phyloP scores from a whole-genome alignment of 495 filamentous ascomycete genomes.

The Xylaria longipes region DNA sequence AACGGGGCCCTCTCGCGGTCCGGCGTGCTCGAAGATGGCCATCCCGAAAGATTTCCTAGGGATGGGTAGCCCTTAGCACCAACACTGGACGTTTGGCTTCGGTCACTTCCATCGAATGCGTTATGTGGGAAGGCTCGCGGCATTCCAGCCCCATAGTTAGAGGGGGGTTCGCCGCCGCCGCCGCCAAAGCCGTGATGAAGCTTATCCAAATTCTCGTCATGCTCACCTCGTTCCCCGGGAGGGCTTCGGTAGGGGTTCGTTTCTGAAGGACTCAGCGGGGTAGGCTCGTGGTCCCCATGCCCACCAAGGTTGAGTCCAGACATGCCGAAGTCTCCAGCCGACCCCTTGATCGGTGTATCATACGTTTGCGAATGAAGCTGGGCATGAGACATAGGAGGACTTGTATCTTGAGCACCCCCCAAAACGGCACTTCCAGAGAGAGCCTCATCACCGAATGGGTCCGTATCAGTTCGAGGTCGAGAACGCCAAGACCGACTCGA shows the following conservation, averaged over 20 bases:
- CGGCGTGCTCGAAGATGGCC: constrained; percentile 77
- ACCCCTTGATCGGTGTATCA: constrained; percentile 65
- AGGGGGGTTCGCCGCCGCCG: constrained; percentile 48
- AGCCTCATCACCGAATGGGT: constrained; percentile 74
- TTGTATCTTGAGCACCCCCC: constrained; percentile 77
- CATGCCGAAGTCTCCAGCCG: constrained; percentile 77
- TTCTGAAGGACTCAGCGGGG: constrained; percentile 83
- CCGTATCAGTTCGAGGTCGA: constrained; percentile 74
- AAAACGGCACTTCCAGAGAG: constrained; percentile 79
- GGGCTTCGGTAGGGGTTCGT: constrained; percentile 98
- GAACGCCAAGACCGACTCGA: constrained; percentile 52
- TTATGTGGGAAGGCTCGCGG: constrained; percentile 54
- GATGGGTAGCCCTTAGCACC: constrained; percentile 74
- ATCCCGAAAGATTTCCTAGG: constrained; percentile 70
- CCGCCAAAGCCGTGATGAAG: constrained; percentile 44
- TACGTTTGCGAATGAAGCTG: constrained; percentile 50
- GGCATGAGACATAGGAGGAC: constrained; percentile 54
- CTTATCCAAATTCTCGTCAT: constrained; percentile 66
- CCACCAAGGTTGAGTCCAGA: constrained; percentile 72
- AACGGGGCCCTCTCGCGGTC: constrained; percentile 74
- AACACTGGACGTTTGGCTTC: constrained; percentile 87
- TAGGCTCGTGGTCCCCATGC: constrained; percentile 52
- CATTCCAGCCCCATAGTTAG: constrained; percentile 52
- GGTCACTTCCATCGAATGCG: constrained; percentile 75
- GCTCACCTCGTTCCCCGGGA: constrained; percentile 74